A percentile compares a stretch with the other conserved stretches of the same genome.
Evolutionary conservation across 306 rosid species (phyloP).

Genomic region (Luffa acutangula): DNA sequence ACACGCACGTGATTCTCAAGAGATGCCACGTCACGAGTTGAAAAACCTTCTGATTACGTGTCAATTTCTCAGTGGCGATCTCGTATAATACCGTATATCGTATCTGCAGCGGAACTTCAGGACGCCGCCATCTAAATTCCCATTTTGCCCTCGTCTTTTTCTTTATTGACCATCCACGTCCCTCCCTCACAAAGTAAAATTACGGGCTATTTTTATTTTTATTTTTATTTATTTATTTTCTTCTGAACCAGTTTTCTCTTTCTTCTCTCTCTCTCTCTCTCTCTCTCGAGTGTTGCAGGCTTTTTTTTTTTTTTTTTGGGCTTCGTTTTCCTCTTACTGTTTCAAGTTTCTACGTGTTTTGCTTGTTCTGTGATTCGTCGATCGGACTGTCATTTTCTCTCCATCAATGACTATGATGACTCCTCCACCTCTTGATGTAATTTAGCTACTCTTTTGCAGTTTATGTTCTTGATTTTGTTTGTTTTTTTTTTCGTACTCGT

Average conservation of each 20-base stretch:
- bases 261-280: neutral
- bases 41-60: neutral
- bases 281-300: conserved; percentile 12
- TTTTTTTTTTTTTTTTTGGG: neutral
- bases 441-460: conserved; percentile 2
- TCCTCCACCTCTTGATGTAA: conserved; percentile 43
- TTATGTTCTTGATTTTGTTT: neutral
- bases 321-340: conserved; percentile 11
- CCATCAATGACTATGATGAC: conserved; percentile 47
- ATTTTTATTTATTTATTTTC: neutral
- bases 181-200: conserved; percentile 5
- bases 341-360: conserved; percentile 3
- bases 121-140: neutral
- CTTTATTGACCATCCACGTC: neutral
- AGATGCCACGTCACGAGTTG: neutral
- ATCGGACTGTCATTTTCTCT: conserved; percentile 26
- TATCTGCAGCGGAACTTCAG: neutral
- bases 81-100: neutral
- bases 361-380: conserved; percentile 33
- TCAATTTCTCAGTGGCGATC: neutral
- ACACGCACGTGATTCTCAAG: neutral
- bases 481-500: neutral
- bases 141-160: neutral
- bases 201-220: neutral
- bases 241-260: neutral